These are phyloP conservation scores for Globisporangium solare DNA, from an alignment of 352 stramenopile genomes.

Conservation along the genomic window DNA sequence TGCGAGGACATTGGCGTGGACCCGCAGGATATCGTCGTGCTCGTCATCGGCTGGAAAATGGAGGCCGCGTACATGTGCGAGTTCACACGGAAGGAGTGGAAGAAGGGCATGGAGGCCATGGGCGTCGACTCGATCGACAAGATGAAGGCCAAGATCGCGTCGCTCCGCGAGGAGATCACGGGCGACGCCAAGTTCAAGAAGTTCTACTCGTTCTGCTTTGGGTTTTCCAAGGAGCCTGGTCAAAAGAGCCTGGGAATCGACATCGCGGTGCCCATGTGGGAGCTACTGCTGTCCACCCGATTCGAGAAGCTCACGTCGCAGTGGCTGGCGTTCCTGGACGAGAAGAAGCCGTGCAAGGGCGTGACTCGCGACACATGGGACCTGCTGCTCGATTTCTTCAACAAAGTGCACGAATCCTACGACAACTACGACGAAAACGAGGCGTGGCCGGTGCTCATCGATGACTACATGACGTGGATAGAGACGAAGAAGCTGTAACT, in stretches of 20 bases:
- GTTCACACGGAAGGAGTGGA: constrained; percentile 83
- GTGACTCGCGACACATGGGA: constrained; percentile 87
- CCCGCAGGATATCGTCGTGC: constrained; percentile 69
- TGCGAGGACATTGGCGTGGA: constrained; percentile 76
- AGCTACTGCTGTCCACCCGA: constrained; percentile 58
- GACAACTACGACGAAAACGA: constrained; percentile 88
- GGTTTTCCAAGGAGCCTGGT: constrained; percentile 84
- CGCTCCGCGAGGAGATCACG: constrained; percentile 50
- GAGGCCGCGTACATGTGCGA: constrained; percentile 79
- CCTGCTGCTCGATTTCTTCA: constrained; percentile 80
- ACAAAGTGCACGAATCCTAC: constrained; percentile 76
- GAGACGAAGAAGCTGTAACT: constrained; percentile 48
- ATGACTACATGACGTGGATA: constrained; percentile 88
- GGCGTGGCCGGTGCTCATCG: constrained; percentile 86
- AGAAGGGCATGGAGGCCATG: constrained; percentile 72
- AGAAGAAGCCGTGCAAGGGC: constrained; percentile 74
- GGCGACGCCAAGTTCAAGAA: constrained; percentile 64
- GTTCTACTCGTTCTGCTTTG: constrained; percentile 87
- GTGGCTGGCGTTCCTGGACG: constrained; percentile 74
- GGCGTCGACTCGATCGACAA: constrained; percentile 60
- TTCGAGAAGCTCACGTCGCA: constrained; percentile 65
- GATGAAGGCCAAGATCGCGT: constrained; percentile 53
- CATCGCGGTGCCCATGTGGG: constrained; percentile 85
- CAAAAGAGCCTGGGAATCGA: constrained; percentile 85
- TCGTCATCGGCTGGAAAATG: constrained; percentile 89